Base-by-base conservation (phyloP, 768 basidiomycete genomes). In the Russula foetens region DNA sequence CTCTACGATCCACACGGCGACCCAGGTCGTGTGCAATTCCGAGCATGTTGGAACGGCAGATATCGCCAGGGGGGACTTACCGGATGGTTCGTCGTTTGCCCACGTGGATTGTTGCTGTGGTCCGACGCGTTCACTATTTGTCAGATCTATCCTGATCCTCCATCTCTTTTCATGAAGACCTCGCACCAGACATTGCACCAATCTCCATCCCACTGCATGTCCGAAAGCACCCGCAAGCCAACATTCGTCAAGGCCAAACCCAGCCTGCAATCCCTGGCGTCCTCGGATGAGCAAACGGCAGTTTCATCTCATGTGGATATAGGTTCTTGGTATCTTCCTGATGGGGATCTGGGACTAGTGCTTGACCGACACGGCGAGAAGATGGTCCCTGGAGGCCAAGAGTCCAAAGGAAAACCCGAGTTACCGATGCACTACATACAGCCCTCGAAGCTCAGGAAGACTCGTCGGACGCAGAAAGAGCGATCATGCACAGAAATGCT, bases 111-210 rank as follows among this genome's bases (percentile, higher is more conserved):
- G 11, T 33, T 21, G 23, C 47, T 19, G 29, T 50, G 33, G 15
- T 23, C 23, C 24, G 43, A 58, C 26, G 24, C 39, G 33, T 35
- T 19, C 29, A 23, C 46, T 39, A 8, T 39, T 45, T 53, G 7
- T 17, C 35, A 66, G 65, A 59, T 66, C 14, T 49, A 52, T 24
- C 65, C 65, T 15, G 65, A 66, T 50, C 65, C 65, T 4, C 65
- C 65, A 19, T 53, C 65, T 19, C 17, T 60, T 15, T 19, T 53
- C 29, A 66, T 66, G 63, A 47, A 66, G 38, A 35, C 49, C 24
- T 56, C 62, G 19, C 35, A 43, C 12, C 63, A 54, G 38, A 49
- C 46, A 3, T 39, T 51, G 26, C 54, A 43, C 31, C 61, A 44
- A 12, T 50, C 48, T 35, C 54, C 62, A 28, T 59, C 65, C 29